A percentile compares a stretch with the other conserved stretches of the same genome.
Conservation (phyloP, 2,329 filamentous ascomycete genomes). For the Verticillium nonalfalfae region DNA sequence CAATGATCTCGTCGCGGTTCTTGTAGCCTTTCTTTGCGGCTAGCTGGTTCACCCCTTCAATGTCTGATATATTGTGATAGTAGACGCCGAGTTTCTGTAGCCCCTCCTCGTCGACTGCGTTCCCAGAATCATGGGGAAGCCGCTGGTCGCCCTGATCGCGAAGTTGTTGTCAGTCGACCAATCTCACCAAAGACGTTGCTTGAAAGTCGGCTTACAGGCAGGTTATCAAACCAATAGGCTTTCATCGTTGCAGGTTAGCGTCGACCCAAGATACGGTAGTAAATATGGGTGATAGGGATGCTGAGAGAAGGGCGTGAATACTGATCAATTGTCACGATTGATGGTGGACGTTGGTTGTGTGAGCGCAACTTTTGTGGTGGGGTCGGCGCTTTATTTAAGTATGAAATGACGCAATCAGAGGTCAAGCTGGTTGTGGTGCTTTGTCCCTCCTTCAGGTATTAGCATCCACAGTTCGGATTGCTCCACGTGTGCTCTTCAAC, state of each 20-base stretch:
- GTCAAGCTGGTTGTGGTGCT: not conserved
- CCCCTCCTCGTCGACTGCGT: conserved; percentile 55
- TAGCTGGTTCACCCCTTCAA: conserved; percentile 65
- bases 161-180: not conserved
- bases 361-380: not conserved
- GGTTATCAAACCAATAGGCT: conserved; percentile 52
- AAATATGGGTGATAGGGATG: not conserved
- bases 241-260: conserved; percentile 34
- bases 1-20: conserved; percentile 89
- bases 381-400: not conserved
- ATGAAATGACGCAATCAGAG: not conserved
- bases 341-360: conserved; percentile 3
- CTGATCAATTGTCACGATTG: not conserved
- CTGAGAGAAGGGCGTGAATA: too few species aligned
- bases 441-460: too few species aligned
- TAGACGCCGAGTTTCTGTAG: conserved; percentile 73
- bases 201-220: conserved; percentile 35
- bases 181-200: not conserved
- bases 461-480: too few species aligned
- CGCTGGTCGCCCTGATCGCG: conserved; percentile 79
- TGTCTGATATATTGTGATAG: conserved; percentile 61
- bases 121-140: conserved; percentile 79
- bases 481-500: too few species aligned
- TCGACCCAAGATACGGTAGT: not conserved
- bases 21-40: conserved; percentile 75